Conservation (phyloP, 2,329 filamentous ascomycete genomes). For the Pestalotiopsis sp. region DNA sequence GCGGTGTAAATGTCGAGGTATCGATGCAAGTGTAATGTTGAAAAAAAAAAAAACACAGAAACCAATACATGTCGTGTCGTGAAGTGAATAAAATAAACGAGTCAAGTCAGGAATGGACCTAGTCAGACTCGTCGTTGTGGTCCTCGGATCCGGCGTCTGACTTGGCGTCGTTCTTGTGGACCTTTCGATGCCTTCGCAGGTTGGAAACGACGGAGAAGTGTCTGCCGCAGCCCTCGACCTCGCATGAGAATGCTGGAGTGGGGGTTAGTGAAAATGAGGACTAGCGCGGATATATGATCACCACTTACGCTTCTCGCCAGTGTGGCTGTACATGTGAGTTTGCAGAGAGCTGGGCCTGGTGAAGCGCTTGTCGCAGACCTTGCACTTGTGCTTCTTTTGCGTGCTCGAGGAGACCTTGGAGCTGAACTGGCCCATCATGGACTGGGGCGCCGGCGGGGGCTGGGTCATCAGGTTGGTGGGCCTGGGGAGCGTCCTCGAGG, state of each 20-base stretch:
- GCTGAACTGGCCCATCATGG: constrained; percentile 99
- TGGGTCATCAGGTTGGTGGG: constrained; percentile 64
- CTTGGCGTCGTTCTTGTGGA: constrained; percentile 78
- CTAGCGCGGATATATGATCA: background rate
- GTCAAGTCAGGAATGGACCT: constrained; percentile 20
- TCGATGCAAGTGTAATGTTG: constrained; percentile 2
- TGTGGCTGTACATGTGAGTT: constrained; percentile 98
- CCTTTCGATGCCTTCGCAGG: constrained; percentile 89
- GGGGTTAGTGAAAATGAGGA: background rate
- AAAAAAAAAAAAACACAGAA: constrained; percentile 12
- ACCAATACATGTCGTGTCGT: constrained; percentile 23
- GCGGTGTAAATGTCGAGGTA: constrained; percentile 1
- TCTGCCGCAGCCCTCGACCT: constrained; percentile 91
- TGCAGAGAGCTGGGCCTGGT: constrained; percentile 92
- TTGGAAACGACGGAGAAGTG: constrained; percentile 98
- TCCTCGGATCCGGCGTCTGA: constrained; percentile 68
- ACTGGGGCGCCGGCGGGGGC: constrained; percentile 82
- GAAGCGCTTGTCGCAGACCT: constrained; percentile 97
- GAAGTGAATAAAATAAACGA: constrained; percentile 14
- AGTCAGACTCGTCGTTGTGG: constrained; percentile 65
- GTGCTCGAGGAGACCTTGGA: constrained; percentile 95
- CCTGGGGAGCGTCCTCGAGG: constrained; percentile 81
- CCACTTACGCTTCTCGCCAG: constrained; percentile 92
- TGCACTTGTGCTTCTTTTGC: constrained; percentile 99
- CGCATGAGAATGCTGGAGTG: constrained; percentile 80